A percentile compares a stretch with the other conserved stretches of the same genome.
Evolutionary conservation across 805 yeast species (phyloP).

Genomic region (Myxozyma vanderwaltii): DNA sequence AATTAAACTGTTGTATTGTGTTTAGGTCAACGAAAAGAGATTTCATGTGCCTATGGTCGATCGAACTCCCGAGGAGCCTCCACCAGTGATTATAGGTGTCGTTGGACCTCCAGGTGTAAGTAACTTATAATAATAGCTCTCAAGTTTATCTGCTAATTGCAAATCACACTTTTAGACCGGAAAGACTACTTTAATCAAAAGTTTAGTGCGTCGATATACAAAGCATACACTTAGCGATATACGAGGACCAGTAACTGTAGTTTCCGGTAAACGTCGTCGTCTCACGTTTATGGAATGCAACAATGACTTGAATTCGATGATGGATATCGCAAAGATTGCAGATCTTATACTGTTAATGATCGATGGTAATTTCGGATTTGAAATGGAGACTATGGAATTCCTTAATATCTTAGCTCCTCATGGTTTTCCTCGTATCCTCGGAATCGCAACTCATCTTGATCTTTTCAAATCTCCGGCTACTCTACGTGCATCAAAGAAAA

Average conservation of each 20-base stretch:
- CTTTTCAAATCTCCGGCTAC: constrained; percentile 88
- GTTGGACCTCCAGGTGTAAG: constrained; percentile 91
- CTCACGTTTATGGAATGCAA: constrained; percentile 90
- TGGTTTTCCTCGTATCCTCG: constrained; percentile 97
- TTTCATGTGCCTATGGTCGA: constrained; percentile 97
- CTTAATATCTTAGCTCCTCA: constrained; percentile 94
- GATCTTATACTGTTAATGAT: constrained; percentile 85
- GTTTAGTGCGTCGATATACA: constrained; percentile 82
- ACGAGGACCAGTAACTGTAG: constrained; percentile 95
- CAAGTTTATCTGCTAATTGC: neutral
- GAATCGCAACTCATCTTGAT: constrained; percentile 94
- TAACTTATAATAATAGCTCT: neutral
- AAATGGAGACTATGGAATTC: constrained; percentile 99
- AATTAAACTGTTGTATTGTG: neutral
- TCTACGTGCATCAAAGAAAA: constrained; percentile 85
- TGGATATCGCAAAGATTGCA: constrained; percentile 93
- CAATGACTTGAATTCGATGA: constrained; percentile 92
- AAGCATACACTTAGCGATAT: constrained; percentile 83
- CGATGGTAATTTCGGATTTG: constrained; percentile 97
- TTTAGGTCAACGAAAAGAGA: constrained; percentile 64
- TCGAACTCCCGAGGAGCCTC: constrained; percentile 94
- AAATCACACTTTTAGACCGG: constrained; percentile 57
- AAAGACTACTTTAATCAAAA: constrained; percentile 87
- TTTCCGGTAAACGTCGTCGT: constrained; percentile 80
- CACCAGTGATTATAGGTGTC: constrained; percentile 93